phyloP scores from a whole-genome alignment of 2,329 filamentous ascomycete species.

The Lasiodiplodia gonubiensis region DNA sequence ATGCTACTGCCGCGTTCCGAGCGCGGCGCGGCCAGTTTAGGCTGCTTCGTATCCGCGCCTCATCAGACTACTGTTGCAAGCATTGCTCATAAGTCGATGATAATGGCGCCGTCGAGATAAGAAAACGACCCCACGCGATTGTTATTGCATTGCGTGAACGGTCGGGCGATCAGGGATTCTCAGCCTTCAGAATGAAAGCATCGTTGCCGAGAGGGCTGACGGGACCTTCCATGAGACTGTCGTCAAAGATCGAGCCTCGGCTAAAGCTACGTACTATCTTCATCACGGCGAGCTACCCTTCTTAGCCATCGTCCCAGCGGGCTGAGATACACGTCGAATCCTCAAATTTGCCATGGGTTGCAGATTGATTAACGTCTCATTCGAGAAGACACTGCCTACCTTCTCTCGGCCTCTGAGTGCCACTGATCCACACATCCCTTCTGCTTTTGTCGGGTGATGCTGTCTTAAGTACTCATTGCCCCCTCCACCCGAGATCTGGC shows the following conservation, averaged over 20 bases:
- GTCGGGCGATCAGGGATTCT: constrained; percentile 22
- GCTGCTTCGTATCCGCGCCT: constrained; percentile 4
- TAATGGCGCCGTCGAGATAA: constrained; percentile 18
- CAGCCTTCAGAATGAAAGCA: not conserved
- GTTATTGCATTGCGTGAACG: constrained; percentile 10
- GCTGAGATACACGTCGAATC: constrained; percentile 11
- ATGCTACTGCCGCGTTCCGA: not conserved
- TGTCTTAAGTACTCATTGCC: constrained; percentile 7
- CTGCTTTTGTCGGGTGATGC: not conserved
- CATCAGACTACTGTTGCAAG: not conserved
- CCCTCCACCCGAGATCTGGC: constrained; percentile 14
- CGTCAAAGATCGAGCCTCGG: not conserved
- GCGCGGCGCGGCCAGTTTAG: not conserved
- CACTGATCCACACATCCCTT: not conserved
- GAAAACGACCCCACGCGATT: constrained; percentile 18
- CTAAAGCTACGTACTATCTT: not conserved
- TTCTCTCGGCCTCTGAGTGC: constrained; percentile 7
- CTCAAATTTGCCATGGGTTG: constrained; percentile 16
- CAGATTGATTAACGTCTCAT: constrained; percentile 22
- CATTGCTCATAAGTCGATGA: constrained; percentile 8
- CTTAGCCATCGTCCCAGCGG: constrained; percentile 18
- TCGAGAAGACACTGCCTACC: constrained; percentile 14
- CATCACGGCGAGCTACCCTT: constrained; percentile 16
- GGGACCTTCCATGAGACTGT: constrained; percentile 12
- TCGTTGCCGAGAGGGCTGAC: constrained; percentile 4